These are phyloP conservation scores for Rubroboletus pulcherrimus DNA, from an alignment of 768 basidiomycete species.

Conservation along the genomic window DNA sequence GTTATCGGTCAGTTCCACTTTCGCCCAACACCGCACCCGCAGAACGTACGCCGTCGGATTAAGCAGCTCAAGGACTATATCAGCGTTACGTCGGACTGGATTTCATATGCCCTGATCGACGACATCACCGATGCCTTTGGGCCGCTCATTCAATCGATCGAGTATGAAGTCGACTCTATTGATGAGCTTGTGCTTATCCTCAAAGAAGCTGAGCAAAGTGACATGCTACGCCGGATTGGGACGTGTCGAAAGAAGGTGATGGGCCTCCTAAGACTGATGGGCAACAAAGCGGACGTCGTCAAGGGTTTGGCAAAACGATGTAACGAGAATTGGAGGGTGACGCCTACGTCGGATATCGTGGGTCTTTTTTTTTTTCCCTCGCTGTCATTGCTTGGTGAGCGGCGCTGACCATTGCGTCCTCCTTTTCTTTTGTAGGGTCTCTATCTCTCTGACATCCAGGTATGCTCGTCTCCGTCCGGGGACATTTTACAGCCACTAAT, in stretches of 20 bases:
- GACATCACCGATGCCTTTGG: constrained; percentile 99
- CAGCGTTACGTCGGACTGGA: constrained; percentile 98
- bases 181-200: constrained; percentile 97
- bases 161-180: constrained; percentile 98
- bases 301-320: constrained; percentile 97
- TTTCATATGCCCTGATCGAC: constrained; percentile 98
- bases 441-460: constrained; percentile 93
- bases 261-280: constrained; percentile 95
- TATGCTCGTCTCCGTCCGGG: constrained; percentile 16
- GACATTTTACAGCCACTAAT: neutral
- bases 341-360: constrained; percentile 96
- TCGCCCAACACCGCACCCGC: constrained; percentile 93
- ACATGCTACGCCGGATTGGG: constrained; percentile 96
- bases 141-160: constrained; percentile 96
- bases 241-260: constrained; percentile 99
- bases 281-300: constrained; percentile 99
- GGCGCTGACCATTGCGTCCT: neutral
- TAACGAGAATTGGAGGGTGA: constrained; percentile 98
- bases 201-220: constrained; percentile 71
- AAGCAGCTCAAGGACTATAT: constrained; percentile 99
- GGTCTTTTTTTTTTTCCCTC: constrained; percentile 22
- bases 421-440: constrained; percentile 56
- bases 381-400: neutral
- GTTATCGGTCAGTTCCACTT: constrained; percentile 79
- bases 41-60: constrained; percentile 95